Evolutionary conservation across 768 basidiomycete species (phyloP).

Genomic region (Trametes cinnabarina): DNA sequence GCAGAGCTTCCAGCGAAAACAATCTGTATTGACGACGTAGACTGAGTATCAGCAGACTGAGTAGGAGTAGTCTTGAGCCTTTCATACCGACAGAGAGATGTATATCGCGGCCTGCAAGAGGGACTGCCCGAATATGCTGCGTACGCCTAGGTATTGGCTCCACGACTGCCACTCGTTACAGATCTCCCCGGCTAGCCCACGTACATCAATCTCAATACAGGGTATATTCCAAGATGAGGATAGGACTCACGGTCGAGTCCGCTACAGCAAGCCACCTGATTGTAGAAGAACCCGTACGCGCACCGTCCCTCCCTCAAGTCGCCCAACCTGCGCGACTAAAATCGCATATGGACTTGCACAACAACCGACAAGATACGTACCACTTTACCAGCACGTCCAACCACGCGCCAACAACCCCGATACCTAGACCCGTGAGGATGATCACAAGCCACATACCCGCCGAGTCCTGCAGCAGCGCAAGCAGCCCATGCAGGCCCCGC

Average conservation of each 20-base stretch:
- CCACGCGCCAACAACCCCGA: slow-evolving; percentile 69
- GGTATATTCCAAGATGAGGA: background rate
- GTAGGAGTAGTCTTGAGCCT: background rate
- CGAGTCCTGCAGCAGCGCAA: slow-evolving; percentile 55
- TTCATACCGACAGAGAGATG: slow-evolving; percentile 54
- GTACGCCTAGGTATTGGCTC: slow-evolving; percentile 56
- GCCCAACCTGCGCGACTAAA: slow-evolving; percentile 49
- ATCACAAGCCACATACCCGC: slow-evolving; percentile 67
- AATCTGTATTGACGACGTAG: slow-evolving; percentile 38
- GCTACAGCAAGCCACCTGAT: slow-evolving; percentile 67
- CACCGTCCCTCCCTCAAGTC: slow-evolving; percentile 71
- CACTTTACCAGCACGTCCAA: slow-evolving; percentile 73
- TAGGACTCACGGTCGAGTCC: slow-evolving; percentile 52
- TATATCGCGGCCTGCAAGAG: slow-evolving; percentile 66
- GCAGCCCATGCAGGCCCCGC: slow-evolving; percentile 53
- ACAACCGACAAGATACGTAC: slow-evolving; percentile 33
- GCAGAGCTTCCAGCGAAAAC: slow-evolving; percentile 64
- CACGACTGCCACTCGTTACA: slow-evolving; percentile 69
- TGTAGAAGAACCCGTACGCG: slow-evolving; percentile 67
- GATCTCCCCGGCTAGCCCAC: slow-evolving; percentile 54
- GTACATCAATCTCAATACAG: background rate
- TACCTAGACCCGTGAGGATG: slow-evolving; percentile 60
- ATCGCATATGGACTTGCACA: background rate
- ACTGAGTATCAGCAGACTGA: background rate
- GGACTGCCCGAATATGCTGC: slow-evolving; percentile 57